Evolutionary conservation across 345 rosid genomes (phyloP).

Genomic region (Conringia planisiliqua): DNA sequence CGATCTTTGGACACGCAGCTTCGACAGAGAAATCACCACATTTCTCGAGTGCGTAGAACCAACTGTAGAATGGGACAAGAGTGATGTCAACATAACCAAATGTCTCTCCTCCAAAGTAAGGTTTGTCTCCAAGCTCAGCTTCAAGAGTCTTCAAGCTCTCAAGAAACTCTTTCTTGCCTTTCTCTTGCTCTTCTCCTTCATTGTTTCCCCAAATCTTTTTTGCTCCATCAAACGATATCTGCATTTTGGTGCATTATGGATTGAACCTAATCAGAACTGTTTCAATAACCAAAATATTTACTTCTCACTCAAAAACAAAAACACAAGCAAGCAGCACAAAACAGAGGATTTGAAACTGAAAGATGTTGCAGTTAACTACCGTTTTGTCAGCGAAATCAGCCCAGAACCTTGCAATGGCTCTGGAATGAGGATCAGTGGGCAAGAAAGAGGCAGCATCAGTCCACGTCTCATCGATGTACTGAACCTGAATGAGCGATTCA

Average conservation of each 20-base stretch:
- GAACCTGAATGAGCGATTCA: constrained; percentile 31
- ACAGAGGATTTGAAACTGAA: background rate
- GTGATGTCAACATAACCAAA: constrained; percentile 33
- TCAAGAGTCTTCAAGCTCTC: constrained; percentile 35
- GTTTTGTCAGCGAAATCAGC: constrained; percentile 37
- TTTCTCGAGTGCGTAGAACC: constrained; percentile 33
- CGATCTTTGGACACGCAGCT: constrained; percentile 31
- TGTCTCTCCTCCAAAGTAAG: constrained; percentile 34
- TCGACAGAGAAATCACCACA: constrained; percentile 33
- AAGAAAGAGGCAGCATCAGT: constrained; percentile 24
- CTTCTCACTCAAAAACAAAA: background rate
- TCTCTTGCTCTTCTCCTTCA: constrained; percentile 26
- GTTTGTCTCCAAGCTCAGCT: constrained; percentile 32
- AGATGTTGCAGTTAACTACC: constrained; percentile 14
- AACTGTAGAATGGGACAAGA: constrained; percentile 37
- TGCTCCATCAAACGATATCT: constrained; percentile 35
- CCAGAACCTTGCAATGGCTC: constrained; percentile 40
- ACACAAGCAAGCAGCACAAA: background rate
- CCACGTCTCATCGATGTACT: constrained; percentile 38
- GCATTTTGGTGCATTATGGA: background rate
- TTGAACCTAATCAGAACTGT: background rate
- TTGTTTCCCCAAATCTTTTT: constrained; percentile 33
- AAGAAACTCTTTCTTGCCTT: constrained; percentile 30
- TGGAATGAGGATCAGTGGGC: constrained; percentile 31
- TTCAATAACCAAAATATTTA: too few relatives aligned